Conservation (phyloP, 1,139 yeast genomes). For the Sugiyamaella pinicola region DNA sequence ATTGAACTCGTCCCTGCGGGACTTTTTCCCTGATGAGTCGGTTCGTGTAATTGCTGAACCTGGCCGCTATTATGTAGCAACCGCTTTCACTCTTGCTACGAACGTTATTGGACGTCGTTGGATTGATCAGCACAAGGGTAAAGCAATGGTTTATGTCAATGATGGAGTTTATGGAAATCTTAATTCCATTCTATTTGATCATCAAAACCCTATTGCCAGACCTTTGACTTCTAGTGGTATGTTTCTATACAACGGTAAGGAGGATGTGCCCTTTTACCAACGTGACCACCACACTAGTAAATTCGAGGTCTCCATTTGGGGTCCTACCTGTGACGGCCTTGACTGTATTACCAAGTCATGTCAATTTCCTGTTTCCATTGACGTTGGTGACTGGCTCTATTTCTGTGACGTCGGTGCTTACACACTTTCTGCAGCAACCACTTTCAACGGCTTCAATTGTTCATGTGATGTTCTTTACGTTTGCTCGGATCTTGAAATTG, state of each 20-base stretch:
- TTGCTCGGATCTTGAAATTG: constrained; percentile 42
- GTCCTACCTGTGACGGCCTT: constrained; percentile 97
- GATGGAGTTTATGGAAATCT: constrained; percentile 96
- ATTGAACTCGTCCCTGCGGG: constrained; percentile 57
- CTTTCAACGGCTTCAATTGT: constrained; percentile 79
- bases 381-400: constrained; percentile 91
- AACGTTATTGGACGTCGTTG: constrained; percentile 81
- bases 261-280: constrained; percentile 22
- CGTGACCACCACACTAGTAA: constrained; percentile 25
- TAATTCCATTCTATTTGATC: constrained; percentile 92
- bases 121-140: constrained; percentile 36
- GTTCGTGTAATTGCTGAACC: constrained; percentile 86
- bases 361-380: constrained; percentile 59
- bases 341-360: constrained; percentile 72
- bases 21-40: constrained; percentile 50
- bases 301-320: constrained; percentile 74
- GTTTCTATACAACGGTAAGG: constrained; percentile 46
- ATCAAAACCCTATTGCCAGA: constrained; percentile 73
- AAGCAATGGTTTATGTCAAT: constrained; percentile 70
- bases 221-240: constrained; percentile 58
- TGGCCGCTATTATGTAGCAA: constrained; percentile 86
- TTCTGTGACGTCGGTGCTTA: constrained; percentile 91
- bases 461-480: constrained; percentile 64
- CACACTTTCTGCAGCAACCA: constrained; percentile 85
- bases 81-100: constrained; percentile 82